A percentile compares a stretch with the other conserved stretches of the same genome.
Conservation (phyloP, 2,329 filamentous ascomycete species). For the Westerdykella aurantiaca region DNA sequence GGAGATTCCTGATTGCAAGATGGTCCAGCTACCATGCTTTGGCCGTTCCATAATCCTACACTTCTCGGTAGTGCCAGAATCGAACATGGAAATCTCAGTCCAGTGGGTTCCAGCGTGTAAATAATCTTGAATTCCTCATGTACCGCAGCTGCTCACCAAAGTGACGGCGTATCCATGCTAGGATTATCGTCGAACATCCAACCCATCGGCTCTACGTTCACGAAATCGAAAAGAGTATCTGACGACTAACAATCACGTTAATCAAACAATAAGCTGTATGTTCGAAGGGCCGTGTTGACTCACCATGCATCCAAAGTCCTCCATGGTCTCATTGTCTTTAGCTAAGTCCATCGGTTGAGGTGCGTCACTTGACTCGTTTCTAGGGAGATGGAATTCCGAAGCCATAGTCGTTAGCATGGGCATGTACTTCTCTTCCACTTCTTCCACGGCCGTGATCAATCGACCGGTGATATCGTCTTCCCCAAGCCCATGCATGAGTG, state of each 20-base stretch:
- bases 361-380: neutral
- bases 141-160: slow-evolving; percentile 2
- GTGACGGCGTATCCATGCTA: slow-evolving; percentile 1
- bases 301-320: neutral
- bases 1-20: no score
- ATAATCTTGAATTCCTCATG: no score
- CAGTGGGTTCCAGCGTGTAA: no score
- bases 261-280: neutral
- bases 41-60: no score
- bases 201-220: slow-evolving; percentile 6
- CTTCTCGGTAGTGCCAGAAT: no score
- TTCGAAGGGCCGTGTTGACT: neutral
- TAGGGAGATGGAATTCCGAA: neutral
- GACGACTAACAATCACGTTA: slow-evolving; percentile 3
- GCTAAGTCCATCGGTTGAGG: neutral
- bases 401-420: slow-evolving; percentile 17
- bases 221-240: slow-evolving; percentile 2
- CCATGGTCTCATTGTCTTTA: neutral
- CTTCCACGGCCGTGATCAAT: slow-evolving; percentile 14
- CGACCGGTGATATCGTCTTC: slow-evolving; percentile 10
- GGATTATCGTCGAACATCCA: slow-evolving; percentile 8
- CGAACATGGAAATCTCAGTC: no score
- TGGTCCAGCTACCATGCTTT: no score
- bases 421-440: slow-evolving; percentile 13
- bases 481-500: slow-evolving; percentile 8